Percentiles rank a stretch among this genome's conserved stretches.
Evolutionary conservation across 2,329 filamentous ascomycete species (phyloP).

Genomic region (Hypoxylon sp.): DNA sequence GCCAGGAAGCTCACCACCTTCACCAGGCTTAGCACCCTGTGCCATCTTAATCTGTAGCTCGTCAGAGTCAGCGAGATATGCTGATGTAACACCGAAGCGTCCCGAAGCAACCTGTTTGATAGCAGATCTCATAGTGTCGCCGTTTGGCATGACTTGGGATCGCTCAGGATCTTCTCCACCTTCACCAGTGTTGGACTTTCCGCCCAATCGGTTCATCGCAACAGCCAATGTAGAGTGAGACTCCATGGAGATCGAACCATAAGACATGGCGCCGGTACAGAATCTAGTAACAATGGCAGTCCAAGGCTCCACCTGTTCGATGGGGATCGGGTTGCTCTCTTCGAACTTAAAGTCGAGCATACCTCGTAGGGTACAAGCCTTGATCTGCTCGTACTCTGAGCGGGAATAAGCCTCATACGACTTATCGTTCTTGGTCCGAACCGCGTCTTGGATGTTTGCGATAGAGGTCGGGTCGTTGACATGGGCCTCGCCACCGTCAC

Average conservation of each 20-base stretch:
- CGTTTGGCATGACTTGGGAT: conserved; percentile 84
- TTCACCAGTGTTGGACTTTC: conserved; percentile 97
- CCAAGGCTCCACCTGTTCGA: conserved; percentile 98
- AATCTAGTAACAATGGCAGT: conserved; percentile 97
- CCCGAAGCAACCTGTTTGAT: conserved; percentile 98
- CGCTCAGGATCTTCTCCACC: conserved; percentile 96
- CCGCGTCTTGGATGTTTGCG: conserved; percentile 96
- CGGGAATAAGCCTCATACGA: conserved; percentile 96
- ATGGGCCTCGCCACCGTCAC: conserved; percentile 93
- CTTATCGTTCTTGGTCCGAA: conserved; percentile 97
- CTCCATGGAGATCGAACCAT: conserved; percentile 98
- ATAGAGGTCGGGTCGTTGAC: conserved; percentile 95
- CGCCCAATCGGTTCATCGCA: conserved; percentile 95
- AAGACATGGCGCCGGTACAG: conserved; percentile 98
- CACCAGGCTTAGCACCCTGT: conserved; percentile 95
- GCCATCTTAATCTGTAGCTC: conserved; percentile 99
- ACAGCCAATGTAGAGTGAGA: conserved; percentile 95
- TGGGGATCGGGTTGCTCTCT: conserved; percentile 82
- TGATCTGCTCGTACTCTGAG: conserved; percentile 94
- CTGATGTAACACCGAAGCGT: conserved; percentile 93
- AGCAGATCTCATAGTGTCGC: conserved; percentile 95
- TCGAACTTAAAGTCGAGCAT: conserved; percentile 97
- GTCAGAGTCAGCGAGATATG: conserved; percentile 93
- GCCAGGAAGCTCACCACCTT: conserved; percentile 95
- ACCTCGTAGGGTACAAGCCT: conserved; percentile 92